A percentile compares a stretch with the other conserved stretches of the same genome.
phyloP scores from a whole-genome alignment of 805 yeast genomes.

The Cyberlindnera subsufficiens region DNA sequence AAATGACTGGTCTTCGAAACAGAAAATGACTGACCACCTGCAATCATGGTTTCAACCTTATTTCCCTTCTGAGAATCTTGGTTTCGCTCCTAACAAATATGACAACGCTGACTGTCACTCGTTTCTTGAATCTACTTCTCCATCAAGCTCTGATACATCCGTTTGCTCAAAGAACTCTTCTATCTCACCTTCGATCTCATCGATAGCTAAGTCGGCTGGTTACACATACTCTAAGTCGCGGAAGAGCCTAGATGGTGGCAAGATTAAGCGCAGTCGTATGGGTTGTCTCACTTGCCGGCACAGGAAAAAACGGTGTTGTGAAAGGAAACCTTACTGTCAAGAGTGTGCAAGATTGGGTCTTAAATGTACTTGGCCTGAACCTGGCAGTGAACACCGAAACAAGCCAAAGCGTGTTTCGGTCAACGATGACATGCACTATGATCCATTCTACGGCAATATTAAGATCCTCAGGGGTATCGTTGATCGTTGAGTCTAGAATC shows the following conservation, averaged over 20 bases:
- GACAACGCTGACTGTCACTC: conserved; percentile 5
- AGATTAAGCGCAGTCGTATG: conserved; percentile 46
- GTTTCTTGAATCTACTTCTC: conserved; percentile 2
- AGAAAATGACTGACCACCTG: too few relatives aligned
- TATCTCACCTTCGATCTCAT: conserved; percentile 1
- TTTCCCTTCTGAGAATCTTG: not conserved
- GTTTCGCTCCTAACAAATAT: not conserved
- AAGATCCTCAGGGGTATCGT: conserved; percentile 61
- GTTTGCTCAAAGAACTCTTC: conserved; percentile 7
- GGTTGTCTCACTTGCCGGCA: conserved; percentile 79
- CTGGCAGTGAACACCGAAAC: conserved; percentile 44
- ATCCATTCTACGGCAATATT: conserved; percentile 51
- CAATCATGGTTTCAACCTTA: too few relatives aligned
- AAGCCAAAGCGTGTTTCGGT: conserved; percentile 45
- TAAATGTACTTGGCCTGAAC: conserved; percentile 68
- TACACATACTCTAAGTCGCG: conserved; percentile 4
- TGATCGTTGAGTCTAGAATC: conserved; percentile 46
- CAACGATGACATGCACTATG: conserved; percentile 48
- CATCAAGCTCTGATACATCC: conserved; percentile 3
- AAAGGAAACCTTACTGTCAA: conserved; percentile 55
- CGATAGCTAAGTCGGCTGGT: conserved; percentile 4
- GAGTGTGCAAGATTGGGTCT: conserved; percentile 64
- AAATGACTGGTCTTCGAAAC: too few relatives aligned
- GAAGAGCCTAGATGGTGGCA: conserved; percentile 4
- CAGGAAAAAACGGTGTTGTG: conserved; percentile 76